Evolutionary conservation across 2,329 filamentous ascomycete genomes (phyloP).

Genomic region (Acephala macrosclerotiorum): DNA sequence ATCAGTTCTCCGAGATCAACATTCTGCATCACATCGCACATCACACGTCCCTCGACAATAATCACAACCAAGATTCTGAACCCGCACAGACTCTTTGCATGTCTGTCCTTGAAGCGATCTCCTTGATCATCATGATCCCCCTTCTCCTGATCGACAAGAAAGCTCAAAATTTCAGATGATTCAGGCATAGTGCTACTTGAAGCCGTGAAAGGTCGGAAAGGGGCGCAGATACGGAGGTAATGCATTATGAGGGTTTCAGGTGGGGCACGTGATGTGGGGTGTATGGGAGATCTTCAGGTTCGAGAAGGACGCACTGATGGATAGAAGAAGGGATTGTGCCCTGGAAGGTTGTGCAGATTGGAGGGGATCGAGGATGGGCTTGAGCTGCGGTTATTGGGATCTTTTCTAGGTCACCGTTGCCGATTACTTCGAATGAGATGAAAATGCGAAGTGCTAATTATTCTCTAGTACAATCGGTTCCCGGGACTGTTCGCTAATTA

Average conservation of each 20-base stretch:
- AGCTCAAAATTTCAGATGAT: not conserved
- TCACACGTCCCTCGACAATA: no score
- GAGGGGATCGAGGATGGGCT: not conserved
- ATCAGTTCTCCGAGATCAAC: not conserved
- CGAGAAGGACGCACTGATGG: not conserved
- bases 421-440: not conserved
- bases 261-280: not conserved
- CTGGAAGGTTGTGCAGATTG: no score
- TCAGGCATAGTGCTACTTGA: not conserved
- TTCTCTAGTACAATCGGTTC: not conserved
- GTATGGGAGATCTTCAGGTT: not conserved
- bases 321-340: no score
- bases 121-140: not conserved
- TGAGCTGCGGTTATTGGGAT: not conserved
- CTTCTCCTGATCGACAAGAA: conserved; percentile 6
- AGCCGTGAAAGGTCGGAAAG: not conserved
- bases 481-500: no score
- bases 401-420: not conserved
- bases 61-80: no score
- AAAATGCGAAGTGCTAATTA: not conserved
- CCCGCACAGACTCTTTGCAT: no score
- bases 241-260: not conserved
- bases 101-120: conserved; percentile 5
- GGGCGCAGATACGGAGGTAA: not conserved
- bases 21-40: not conserved